Conservation (phyloP, 2,329 filamentous ascomycete species). For the Chlorencoelia australis region DNA sequence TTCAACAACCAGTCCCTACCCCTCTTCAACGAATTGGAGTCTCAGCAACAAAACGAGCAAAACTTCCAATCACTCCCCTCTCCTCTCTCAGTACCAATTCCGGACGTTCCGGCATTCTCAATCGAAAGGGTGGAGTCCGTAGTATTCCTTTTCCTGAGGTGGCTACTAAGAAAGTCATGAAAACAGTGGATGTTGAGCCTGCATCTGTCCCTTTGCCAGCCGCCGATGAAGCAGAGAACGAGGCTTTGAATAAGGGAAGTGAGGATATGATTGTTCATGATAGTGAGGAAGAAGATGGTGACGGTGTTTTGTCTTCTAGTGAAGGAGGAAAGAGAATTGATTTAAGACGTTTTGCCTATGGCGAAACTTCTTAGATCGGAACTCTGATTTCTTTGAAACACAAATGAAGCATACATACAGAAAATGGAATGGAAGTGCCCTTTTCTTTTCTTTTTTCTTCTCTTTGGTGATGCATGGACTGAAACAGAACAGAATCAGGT, state of each 20-base stretch:
- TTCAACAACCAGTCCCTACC: constrained; percentile 12
- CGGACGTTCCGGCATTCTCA: constrained; percentile 12
- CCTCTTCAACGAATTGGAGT: constrained; percentile 26
- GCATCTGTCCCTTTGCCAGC: constrained; percentile 29
- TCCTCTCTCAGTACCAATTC: constrained; percentile 3
- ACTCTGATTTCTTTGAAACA: no score
- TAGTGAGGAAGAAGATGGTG: constrained; percentile 35
- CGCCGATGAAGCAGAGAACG: constrained; percentile 17
- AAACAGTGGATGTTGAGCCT: constrained; percentile 20
- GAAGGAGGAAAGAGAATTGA: no score
- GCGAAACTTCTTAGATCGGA: no score
- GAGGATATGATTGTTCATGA: constrained; percentile 41
- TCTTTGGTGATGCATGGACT: no score
- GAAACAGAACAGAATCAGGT: no score
- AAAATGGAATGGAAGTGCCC: no score
- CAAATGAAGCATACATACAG: no score
- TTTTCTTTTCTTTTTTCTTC: no score
- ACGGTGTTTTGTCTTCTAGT: no score
- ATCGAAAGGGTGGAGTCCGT: constrained; percentile 9
- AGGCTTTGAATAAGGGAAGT: constrained; percentile 31
- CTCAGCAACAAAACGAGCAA: constrained; percentile 17
- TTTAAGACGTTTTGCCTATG: no score
- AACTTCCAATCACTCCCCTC: constrained; percentile 17
- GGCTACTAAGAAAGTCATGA: neutral
- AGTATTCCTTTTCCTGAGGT: constrained; percentile 22